phyloP scores from a whole-genome alignment of 2,329 filamentous ascomycete species.

The Fusarium austroafricanum region DNA sequence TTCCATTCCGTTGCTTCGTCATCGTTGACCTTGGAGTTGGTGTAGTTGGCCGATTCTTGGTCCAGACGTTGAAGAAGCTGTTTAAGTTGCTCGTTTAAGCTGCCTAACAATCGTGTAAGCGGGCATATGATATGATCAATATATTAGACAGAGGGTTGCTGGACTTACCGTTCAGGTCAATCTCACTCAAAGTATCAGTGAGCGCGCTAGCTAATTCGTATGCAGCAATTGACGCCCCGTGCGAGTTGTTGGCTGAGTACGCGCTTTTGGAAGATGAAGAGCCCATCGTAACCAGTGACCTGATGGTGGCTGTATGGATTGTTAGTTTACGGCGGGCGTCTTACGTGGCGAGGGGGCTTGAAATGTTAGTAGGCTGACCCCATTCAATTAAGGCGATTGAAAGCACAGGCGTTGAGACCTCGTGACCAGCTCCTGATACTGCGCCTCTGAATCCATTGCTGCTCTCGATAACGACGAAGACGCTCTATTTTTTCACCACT shows the following conservation, averaged over 20 bases:
- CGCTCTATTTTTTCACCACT: background rate
- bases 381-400: background rate
- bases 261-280: slow-evolving; percentile 26
- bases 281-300: slow-evolving; percentile 11
- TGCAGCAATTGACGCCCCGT: slow-evolving; percentile 23
- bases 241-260: slow-evolving; percentile 21
- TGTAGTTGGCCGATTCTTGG: slow-evolving; percentile 37
- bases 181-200: slow-evolving; percentile 14
- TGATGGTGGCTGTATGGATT: background rate
- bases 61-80: slow-evolving; percentile 39
- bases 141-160: background rate
- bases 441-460: background rate
- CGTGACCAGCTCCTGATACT: background rate
- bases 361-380: background rate
- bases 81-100: slow-evolving; percentile 21
- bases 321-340: background rate
- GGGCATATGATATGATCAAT: accelerated
- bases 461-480: background rate
- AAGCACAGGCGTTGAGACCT: background rate
- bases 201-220: slow-evolving; percentile 23
- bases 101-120: slow-evolving; percentile 1
- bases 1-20: slow-evolving; percentile 30
- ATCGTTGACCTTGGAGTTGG: slow-evolving; percentile 34
- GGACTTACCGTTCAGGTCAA: slow-evolving; percentile 19
- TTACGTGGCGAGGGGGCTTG: background rate